Evolutionary conservation across 768 basidiomycete genomes (phyloP).

Genomic region (Brasilioporus rufonigricans): DNA sequence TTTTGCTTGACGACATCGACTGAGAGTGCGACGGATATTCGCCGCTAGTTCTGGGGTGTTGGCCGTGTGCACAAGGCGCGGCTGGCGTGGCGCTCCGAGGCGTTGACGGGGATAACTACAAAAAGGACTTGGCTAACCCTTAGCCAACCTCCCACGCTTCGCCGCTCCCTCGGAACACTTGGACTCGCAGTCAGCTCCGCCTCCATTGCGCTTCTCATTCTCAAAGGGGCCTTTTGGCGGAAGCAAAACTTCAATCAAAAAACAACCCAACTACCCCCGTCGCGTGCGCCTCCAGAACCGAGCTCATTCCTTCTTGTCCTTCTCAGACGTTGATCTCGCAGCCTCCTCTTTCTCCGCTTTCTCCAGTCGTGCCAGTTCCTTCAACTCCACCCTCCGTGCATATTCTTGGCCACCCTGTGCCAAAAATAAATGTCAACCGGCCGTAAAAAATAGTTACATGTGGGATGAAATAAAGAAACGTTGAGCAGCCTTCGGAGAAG

Average conservation of each 20-base stretch:
- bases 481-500: background rate
- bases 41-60: conserved; percentile 2
- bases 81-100: conserved; percentile 17
- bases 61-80: too few species aligned
- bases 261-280: conserved; percentile 1
- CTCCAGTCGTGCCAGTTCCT: conserved; percentile 38
- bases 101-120: conserved; percentile 19
- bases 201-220: too few species aligned
- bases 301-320: conserved; percentile 31
- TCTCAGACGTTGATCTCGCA: conserved; percentile 15
- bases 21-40: background rate
- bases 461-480: conserved; percentile 12
- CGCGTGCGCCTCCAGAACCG: conserved; percentile 5
- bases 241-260: background rate
- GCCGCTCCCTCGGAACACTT: background rate
- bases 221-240: too few species aligned
- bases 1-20: conserved; percentile 21
- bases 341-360: conserved; percentile 35
- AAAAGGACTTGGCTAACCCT: conserved; percentile 23
- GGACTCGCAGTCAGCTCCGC: background rate
- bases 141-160: conserved; percentile 4
- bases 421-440: conserved; percentile 12
- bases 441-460: conserved; percentile 4
- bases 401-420: conserved; percentile 83
- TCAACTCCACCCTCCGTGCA: conserved; percentile 59